Base-by-base conservation (phyloP, 441 rosid species). In the Manihot esculenta region DNA sequence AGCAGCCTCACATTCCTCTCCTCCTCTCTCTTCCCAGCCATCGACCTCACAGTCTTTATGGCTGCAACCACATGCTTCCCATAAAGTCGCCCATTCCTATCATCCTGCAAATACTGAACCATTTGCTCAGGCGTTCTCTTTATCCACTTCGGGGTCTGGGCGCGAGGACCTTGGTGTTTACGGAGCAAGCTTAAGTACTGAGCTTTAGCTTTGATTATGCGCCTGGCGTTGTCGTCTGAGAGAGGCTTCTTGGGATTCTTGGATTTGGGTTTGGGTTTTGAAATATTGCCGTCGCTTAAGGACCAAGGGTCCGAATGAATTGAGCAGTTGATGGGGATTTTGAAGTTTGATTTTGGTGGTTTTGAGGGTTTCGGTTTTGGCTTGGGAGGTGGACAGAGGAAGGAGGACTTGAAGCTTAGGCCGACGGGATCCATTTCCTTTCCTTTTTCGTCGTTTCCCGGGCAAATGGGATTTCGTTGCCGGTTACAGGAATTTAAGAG, bases 41-140 rank as follows among this genome's bases (percentile, higher is more conserved):
- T 76, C 1, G 78, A 86, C 78, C 97, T 84, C 76, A 94, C 89
- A 1, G 84, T 84, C 82, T 86, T 87, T 15, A 89, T 83, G 49
- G 97, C 98, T 2, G 98, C 97, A 70, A 86, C 79, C 44, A 94
- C 98, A 66, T 91, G 96, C 76, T 83, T 87, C 50, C 97, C 98
- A 62, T 94, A 86, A 77, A 94, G 69, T 24, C 86, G 88, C 11
- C 97, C 97, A 12, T 90, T 83, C 72, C 83, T 77, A 71, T 94
- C 92, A 73, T 94, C 96, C 56, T 85, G 77, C 79, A 91, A 73
- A 69, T 87, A 94, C 86, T 72, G 82, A 67, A 94, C 88, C 98
- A 94, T 94, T 84, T 94, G 97, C 79, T 88, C 89, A 26, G 98
- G 98, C 10, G 97, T 83, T 38, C 98, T 82, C 80, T 88, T 91